Evolutionary conservation across 371 early-diverging fungal genomes (phyloP), one percentile per base, ranked within the genome.

Genomic region (Mortierella sp.): DNA sequence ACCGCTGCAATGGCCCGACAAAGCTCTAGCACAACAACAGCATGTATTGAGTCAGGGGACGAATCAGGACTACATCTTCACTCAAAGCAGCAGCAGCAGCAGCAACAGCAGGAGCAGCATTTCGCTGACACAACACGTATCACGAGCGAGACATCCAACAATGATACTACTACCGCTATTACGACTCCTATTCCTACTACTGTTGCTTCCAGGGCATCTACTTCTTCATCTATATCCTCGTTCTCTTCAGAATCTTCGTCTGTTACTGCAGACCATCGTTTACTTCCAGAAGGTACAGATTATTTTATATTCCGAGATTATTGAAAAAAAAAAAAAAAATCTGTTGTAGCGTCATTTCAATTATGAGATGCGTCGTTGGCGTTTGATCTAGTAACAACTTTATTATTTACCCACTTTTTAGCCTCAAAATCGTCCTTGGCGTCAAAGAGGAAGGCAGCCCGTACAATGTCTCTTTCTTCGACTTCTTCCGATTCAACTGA

Each of bases 1-100:
- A 59, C 70, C 33, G 76, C 76, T 9, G 76, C 76, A 40, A 70
- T 61, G 76, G 63, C 70, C 13, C 60, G 36, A 41, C 76, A 70
- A 50, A 63, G 66, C 21, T 33, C 65, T 10, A 57, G 58, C 57
- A 66, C 70, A 3, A 66, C 70, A 8, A 66, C 67, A n/a, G 41
- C 67, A 41, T 70, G 74, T 38, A 50, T 69, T 57, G 74, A 63
- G 11, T 61, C 74, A 40, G 43, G 55, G 16, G 63, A 67, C 22
- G 74, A 73, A 16, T 21, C 70, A 28, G 55, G 65, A 19, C 52
- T 28, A 2, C 63, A 52, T 28, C 32, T 53, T 38, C 68, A 58
- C 68, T 22, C 48, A 28, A n/a, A 41, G 63, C 21, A 22, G 28
- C 48, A 48, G 19, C 53, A 53, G 7, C 53, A 53, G 19, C 53